phyloP scores from a whole-genome alignment of 2,329 filamentous ascomycete species.

The Colletotrichum viniferum region DNA sequence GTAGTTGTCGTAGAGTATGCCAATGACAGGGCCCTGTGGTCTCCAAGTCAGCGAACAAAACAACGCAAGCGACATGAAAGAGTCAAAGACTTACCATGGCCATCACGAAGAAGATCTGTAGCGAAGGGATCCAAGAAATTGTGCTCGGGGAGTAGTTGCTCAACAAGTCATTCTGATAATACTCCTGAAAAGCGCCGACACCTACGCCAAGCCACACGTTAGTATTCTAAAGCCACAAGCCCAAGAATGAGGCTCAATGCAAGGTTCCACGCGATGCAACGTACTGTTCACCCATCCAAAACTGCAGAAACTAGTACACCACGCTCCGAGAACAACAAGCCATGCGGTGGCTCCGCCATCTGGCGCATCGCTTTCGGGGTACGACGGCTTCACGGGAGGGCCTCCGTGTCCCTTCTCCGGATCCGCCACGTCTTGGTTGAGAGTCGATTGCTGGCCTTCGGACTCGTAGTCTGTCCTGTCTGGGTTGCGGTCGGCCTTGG shows the following conservation, averaged over 20 bases:
- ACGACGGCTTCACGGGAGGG: not conserved
- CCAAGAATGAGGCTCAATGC: not conserved
- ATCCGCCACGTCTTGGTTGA: not conserved
- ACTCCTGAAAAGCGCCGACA: conserved; percentile 61
- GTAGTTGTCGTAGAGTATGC: conserved; percentile 65
- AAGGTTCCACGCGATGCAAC: not conserved
- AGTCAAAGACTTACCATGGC: conserved; percentile 38
- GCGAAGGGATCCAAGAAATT: conserved; percentile 66
- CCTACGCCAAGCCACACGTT: conserved; percentile 25
- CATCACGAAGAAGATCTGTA: conserved; percentile 62
- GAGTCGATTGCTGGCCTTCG: not conserved
- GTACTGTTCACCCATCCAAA: conserved; percentile 41
- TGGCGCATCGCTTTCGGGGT: conserved; percentile 20
- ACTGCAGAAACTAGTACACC: conserved; percentile 45
- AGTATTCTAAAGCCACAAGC: not conserved
- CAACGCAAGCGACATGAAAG: not conserved
- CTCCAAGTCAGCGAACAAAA: not conserved
- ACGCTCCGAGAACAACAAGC: conserved; percentile 43
- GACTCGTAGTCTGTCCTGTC: conserved; percentile 5
- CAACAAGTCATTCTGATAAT: conserved; percentile 57
- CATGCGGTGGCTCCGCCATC: conserved; percentile 38
- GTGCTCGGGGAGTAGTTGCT: conserved; percentile 53
- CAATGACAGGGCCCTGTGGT: conserved; percentile 61
- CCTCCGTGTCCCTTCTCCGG: not conserved
- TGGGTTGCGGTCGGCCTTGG: not conserved